A percentile compares a stretch with the other conserved stretches of the same genome.
phyloP scores from a whole-genome alignment of 1,139 yeast genomes.

The Kodamaea sp. region DNA sequence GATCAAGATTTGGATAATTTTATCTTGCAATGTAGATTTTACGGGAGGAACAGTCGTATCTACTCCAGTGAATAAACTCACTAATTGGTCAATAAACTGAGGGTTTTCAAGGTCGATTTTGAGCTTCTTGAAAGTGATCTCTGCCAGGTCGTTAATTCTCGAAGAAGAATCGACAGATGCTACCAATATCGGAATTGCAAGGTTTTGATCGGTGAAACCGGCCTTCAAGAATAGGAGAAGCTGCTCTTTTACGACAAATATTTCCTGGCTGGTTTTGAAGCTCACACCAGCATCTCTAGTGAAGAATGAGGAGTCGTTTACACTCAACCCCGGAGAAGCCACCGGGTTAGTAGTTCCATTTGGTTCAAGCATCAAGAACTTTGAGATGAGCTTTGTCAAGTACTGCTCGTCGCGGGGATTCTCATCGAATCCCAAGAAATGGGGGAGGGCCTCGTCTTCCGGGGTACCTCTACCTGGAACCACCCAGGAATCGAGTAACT shows the following conservation, averaged over 20 bases:
- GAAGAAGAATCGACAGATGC: conserved; percentile 66
- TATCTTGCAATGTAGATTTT: conserved; percentile 55
- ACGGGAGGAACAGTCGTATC: conserved; percentile 42
- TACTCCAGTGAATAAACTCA: conserved; percentile 49
- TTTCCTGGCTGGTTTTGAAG: conserved; percentile 48
- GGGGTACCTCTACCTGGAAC: conserved; percentile 49
- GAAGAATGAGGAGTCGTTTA: conserved; percentile 57
- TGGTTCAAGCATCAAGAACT: conserved; percentile 60
- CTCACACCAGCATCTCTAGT: conserved; percentile 68
- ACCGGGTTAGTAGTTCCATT: conserved; percentile 14
- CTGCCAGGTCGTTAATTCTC: conserved; percentile 52
- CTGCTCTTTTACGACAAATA: conserved; percentile 45
- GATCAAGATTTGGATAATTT: conserved; percentile 51
- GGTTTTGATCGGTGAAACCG: conserved; percentile 37
- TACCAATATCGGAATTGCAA: conserved; percentile 52
- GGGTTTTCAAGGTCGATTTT: conserved; percentile 53
- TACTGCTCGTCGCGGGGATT: conserved; percentile 39
- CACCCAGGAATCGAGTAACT: conserved; percentile 52
- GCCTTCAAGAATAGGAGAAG: conserved; percentile 40
- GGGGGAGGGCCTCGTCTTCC: conserved; percentile 39
- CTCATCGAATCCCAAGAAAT: conserved; percentile 29
- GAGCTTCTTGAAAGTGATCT: conserved; percentile 52
- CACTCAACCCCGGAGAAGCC: conserved; percentile 63
- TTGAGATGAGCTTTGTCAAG: conserved; percentile 48
- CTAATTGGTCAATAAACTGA: conserved; percentile 43